Base-by-base conservation (phyloP, 2,329 filamentous ascomycete species). In the Claviceps citrina region DNA sequence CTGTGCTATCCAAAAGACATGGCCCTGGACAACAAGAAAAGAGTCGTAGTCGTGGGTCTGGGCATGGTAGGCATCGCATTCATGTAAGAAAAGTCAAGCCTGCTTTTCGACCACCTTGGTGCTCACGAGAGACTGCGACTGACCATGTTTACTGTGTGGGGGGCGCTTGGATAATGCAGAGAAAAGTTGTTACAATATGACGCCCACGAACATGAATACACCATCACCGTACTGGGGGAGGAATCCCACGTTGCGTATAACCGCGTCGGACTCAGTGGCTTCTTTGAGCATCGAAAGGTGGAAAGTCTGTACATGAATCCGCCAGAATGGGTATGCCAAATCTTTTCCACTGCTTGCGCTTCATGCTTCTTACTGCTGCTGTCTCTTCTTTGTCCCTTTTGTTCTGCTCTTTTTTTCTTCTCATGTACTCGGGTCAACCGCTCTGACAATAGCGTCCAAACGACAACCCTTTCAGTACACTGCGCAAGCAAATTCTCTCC, bases 31-130 rank as follows among this genome's bases (percentile, higher is more conserved):
- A n/a, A n/a, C n/a, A 52, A 46, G 34, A 84, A 83, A 57, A 77
- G 70, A 53, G 63, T 93, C 27, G 84, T 93, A 2, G 77, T 93
- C 28, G 84, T 93, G 30, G 86, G 86, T 8, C 61, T 94, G 60
- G 86, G 86, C 2, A 95, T 95, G 87, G 86, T 94, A 33, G 84
- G 81, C 30, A 81, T 91, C 49, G 78, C 82, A 31, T 89, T 93
- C 57, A 84, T 93, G 82, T 89, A 63, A 68, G 80, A 67, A n/a
- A n/a, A n/a, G n/a, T n/a, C n/a, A n/a, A n/a, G n/a, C n/a, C n/a
- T n/a, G n/a, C n/a, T n/a, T n/a, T n/a, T n/a, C n/a, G n/a, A n/a
- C n/a, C 22, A 5, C 22, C 3, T 19, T 28, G 9, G 4, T 10
- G 24, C 18, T 8, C 15, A 15, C n/a, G 12, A 33, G 10, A 12